Percentiles rank a stretch among this genome's conserved stretches.
These are phyloP conservation scores for Drosera spatulata DNA, from an alignment of 179 eudicot species.

Conservation along the genomic window DNA sequence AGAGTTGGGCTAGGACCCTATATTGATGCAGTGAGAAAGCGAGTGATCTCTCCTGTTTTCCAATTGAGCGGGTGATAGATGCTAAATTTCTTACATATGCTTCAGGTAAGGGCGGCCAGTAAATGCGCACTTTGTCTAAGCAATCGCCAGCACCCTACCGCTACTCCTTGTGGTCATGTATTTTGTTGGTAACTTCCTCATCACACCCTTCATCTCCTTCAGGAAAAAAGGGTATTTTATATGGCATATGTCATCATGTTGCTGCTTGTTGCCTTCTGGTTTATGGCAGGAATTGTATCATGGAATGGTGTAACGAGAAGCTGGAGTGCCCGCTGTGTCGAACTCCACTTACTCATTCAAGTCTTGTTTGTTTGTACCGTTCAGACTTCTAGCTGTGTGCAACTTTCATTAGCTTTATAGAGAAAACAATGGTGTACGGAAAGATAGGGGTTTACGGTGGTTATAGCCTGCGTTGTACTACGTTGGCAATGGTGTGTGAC, in stretches of 20 bases:
- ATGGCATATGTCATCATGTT: background rate
- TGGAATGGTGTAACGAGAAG: slow-evolving; percentile 99
- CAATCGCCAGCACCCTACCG: slow-evolving; percentile 83
- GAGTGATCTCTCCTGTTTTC: too few species aligned
- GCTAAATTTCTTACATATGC: too few species aligned
- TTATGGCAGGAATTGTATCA: slow-evolving; percentile 75
- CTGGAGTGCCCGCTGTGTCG: slow-evolving; percentile 98
- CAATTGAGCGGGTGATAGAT: too few species aligned
- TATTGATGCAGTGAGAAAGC: background rate
- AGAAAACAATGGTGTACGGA: too few species aligned
- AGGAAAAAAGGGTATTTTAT: background rate
- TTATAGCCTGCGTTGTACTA: too few species aligned
- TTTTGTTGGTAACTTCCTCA: slow-evolving; percentile 75
- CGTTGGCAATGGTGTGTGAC: too few species aligned
- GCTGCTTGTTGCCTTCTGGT: background rate
- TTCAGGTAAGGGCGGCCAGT: slow-evolving; percentile 42
- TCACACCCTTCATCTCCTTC: background rate
- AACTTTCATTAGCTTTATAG: too few species aligned
- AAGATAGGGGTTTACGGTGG: too few species aligned
- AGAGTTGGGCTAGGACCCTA: background rate
- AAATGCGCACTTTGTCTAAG: slow-evolving; percentile 95
- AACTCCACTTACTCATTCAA: slow-evolving; percentile 83
- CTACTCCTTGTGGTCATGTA: slow-evolving; percentile 99
- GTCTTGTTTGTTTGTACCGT: slow-evolving; percentile 88
- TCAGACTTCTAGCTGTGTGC: slow-evolving; percentile 56